These are phyloP conservation scores for Quercus gilva DNA, from an alignment of 306 rosid species.

Conservation along the genomic window DNA sequence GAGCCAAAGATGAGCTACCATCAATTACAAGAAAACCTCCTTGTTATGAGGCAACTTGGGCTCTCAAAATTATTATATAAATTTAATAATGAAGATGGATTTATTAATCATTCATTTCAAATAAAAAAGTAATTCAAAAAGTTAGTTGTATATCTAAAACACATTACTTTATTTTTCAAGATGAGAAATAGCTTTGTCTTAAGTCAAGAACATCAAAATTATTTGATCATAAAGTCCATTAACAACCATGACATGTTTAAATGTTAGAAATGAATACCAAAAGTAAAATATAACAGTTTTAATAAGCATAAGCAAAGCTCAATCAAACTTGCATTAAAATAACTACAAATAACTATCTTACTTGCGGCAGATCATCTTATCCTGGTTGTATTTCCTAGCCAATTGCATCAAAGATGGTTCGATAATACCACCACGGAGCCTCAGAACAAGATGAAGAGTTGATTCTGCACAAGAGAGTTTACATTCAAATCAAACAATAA, in stretches of 20 bases:
- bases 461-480: slow-evolving; percentile 58
- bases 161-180: not conserved
- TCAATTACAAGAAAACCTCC: not conserved
- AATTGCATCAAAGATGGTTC: slow-evolving; percentile 98
- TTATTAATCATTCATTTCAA: not conserved
- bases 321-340: not conserved
- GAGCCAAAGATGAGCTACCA: not conserved
- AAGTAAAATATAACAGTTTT: not conserved
- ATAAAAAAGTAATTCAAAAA: not conserved
- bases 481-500: not conserved
- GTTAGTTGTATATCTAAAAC: not conserved
- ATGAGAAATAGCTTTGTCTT: no score
- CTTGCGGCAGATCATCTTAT: slow-evolving; percentile 97
- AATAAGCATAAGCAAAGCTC: not conserved
- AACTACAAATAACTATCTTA: slow-evolving; percentile 25
- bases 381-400: slow-evolving; percentile 96
- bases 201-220: not conserved
- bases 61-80: not conserved
- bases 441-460: slow-evolving; percentile 92
- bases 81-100: not conserved
- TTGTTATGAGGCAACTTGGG: not conserved
- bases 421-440: slow-evolving; percentile 99
- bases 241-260: not conserved
- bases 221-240: not conserved
- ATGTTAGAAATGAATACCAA: not conserved